phyloP scores from a whole-genome alignment of 2,329 filamentous ascomycete genomes.

The Pseudogymnoascus sp. region DNA sequence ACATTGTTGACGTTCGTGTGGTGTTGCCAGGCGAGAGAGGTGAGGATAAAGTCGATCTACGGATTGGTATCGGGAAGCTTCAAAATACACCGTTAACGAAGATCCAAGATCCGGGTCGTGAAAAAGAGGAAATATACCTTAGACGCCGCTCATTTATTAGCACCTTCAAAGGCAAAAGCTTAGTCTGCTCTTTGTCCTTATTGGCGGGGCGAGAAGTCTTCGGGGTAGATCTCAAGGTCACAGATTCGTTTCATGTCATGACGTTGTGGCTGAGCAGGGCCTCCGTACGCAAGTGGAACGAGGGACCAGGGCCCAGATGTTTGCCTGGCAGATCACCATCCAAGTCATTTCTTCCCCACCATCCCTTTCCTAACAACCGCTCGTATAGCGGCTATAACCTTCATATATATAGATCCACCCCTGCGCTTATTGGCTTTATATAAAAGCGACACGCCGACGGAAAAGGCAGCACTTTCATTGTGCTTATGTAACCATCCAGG shows the following conservation, averaged over 20 bases:
- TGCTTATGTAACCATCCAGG: neutral
- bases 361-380: neutral
- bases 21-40: neutral
- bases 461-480: neutral
- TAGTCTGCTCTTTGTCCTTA: constrained; percentile 3
- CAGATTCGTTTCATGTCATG: constrained; percentile 7
- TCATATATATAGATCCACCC: neutral
- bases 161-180: neutral
- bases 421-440: neutral
- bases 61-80: neutral
- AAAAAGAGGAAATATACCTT: neutral
- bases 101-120: neutral
- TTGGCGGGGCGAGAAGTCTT: neutral
- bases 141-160: neutral
- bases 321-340: neutral
- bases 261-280: constrained; percentile 4
- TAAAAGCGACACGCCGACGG: neutral
- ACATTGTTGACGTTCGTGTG: neutral
- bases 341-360: neutral
- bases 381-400: neutral
- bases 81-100: neutral
- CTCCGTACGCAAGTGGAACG: neutral
- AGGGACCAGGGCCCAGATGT: neutral
- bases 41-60: neutral
- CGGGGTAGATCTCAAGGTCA: constrained; percentile 3